A percentile compares a stretch with the other conserved stretches of the same genome.
Evolutionary conservation across 176 grass and related monocot species (phyloP).

Genomic region (Aegilops sharonensis): DNA sequence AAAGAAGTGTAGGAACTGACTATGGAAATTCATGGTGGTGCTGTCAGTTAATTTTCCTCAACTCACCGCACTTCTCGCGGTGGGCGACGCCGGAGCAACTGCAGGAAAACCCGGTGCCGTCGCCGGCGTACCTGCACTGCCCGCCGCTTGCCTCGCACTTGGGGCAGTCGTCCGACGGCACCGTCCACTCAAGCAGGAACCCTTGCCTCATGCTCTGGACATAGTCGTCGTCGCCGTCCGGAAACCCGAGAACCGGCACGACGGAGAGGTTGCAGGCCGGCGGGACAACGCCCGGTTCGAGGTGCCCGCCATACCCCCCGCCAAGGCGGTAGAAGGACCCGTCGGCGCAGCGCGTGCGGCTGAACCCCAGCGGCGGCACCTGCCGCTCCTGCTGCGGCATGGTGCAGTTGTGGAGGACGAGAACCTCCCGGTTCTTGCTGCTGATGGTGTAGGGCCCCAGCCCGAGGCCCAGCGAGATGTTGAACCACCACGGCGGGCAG

Average conservation of each 20-base stretch:
- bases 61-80: conserved; percentile 26
- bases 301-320: background rate
- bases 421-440: background rate
- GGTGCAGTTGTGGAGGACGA: conserved; percentile 15
- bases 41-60: background rate
- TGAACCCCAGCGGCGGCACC: background rate
- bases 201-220: conserved; percentile 7
- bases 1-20: background rate
- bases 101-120: background rate
- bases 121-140: background rate
- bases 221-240: background rate
- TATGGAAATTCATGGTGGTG: background rate
- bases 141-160: conserved; percentile 28
- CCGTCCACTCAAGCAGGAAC: conserved; percentile 30
- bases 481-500: conserved; percentile 17
- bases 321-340: background rate
- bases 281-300: background rate
- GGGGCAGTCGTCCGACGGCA: background rate
- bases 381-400: rapidly evolving
- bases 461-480: background rate
- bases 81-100: background rate
- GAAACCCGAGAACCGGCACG: background rate
- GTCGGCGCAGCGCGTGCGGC: background rate
- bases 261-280: background rate
- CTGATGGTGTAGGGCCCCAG: background rate